Evolutionary conservation across 2,329 filamentous ascomycete genomes (phyloP).

Genomic region (Zasmidium cellare): DNA sequence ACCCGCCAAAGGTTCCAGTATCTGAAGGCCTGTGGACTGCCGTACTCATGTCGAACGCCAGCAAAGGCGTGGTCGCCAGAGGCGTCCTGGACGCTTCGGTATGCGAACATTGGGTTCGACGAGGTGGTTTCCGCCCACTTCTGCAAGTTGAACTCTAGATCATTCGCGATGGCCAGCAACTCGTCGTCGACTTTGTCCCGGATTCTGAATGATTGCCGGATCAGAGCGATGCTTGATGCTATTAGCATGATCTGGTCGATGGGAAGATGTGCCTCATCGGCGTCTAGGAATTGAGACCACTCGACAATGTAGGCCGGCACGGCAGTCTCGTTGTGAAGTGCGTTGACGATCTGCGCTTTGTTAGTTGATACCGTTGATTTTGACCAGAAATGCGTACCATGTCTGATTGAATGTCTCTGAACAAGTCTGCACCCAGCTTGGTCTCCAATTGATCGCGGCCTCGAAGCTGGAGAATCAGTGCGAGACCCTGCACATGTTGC

Average conservation of each 20-base stretch:
- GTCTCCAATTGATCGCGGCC: constrained; percentile 16
- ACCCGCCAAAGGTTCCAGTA: constrained; percentile 19
- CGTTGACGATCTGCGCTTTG: constrained; percentile 7
- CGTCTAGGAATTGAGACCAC: constrained; percentile 17
- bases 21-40: constrained; percentile 6
- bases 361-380: background rate
- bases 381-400: constrained; percentile 11
- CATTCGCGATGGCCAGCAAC: constrained; percentile 3
- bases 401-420: constrained; percentile 16
- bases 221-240: constrained; percentile 7
- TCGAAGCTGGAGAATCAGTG: constrained; percentile 13
- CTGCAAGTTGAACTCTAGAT: constrained; percentile 15
- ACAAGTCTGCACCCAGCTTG: constrained; percentile 8
- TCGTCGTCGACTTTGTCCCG: constrained; percentile 6
- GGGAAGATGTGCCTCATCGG: constrained; percentile 10
- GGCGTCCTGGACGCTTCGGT: constrained; percentile 7
- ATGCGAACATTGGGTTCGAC: constrained; percentile 10
- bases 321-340: constrained; percentile 9
- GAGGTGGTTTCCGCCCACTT: constrained; percentile 14
- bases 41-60: constrained; percentile 15
- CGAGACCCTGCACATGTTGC: constrained; percentile 14
- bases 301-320: constrained; percentile 16
- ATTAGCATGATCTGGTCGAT: constrained; percentile 14
- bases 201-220: constrained; percentile 8
- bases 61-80: constrained; percentile 10